Percentiles rank a stretch among this genome's conserved stretches.
phyloP scores from a whole-genome alignment of 1,139 yeast genomes.

The Protomyces macrosporus region DNA sequence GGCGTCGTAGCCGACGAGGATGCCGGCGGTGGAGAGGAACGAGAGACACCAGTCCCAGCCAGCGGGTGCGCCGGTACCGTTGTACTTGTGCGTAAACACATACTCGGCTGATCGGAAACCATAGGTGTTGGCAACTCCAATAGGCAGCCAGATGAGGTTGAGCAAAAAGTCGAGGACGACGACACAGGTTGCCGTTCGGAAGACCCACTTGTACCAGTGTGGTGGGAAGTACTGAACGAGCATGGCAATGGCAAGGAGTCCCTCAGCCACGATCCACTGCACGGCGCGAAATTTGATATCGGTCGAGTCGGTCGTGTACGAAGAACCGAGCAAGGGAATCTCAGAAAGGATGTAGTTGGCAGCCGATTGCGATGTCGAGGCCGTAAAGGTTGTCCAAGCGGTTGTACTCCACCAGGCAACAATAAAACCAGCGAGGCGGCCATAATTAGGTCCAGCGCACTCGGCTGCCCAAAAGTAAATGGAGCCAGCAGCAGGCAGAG shows the following conservation, averaged over 20 bases:
- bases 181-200: slow-evolving; percentile 32
- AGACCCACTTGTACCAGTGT: slow-evolving; percentile 32
- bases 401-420: slow-evolving; percentile 37
- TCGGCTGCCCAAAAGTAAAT: slow-evolving; percentile 38
- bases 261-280: slow-evolving; percentile 36
- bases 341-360: slow-evolving; percentile 35
- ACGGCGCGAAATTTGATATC: slow-evolving; percentile 35
- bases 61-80: slow-evolving; percentile 50
- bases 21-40: slow-evolving; percentile 35
- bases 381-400: slow-evolving; percentile 37
- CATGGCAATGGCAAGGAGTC: slow-evolving; percentile 32
- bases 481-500: slow-evolving; percentile 38
- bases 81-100: slow-evolving; percentile 57
- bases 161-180: slow-evolving; percentile 34
- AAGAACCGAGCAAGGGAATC: slow-evolving; percentile 33
- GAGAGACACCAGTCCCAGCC: slow-evolving; percentile 36
- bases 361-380: slow-evolving; percentile 33
- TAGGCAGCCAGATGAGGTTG: slow-evolving; percentile 36
- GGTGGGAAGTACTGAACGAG: slow-evolving; percentile 35
- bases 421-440: slow-evolving; percentile 35
- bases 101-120: slow-evolving; percentile 49
- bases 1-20: slow-evolving; percentile 51
- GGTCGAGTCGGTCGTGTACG: slow-evolving; percentile 30
- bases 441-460: slow-evolving; percentile 34
- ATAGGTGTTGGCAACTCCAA: slow-evolving; percentile 35